Base-by-base conservation (phyloP, 192 early-diverging fungal genomes). In the Coemansia sp. region DNA sequence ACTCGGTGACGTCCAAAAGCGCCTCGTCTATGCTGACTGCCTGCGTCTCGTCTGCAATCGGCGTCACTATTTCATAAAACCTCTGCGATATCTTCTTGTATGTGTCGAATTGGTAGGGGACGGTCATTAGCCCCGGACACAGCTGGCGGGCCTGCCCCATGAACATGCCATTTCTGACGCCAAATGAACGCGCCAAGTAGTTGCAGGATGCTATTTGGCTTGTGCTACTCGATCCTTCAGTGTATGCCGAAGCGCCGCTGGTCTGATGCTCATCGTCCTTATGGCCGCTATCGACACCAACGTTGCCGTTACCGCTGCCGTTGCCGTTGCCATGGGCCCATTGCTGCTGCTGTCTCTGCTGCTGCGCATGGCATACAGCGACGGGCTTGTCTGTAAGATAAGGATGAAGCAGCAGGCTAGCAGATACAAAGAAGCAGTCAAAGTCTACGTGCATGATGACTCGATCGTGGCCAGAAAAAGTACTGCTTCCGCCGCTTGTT, bases 371-470 rank as follows among this genome's bases (percentile, higher is more conserved):
- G 22, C 86, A 88, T 0, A 91, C 82, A 4, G 81, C 90, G 10
- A 94, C 89, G 0, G 95, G 93, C 27, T 62, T 75, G 35, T 83
- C 70, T 18, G 53, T 64, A 20, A 94, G 68, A 47, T 87, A 70
- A 0, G 93, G 95, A 9, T 87, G 74, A 0, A 83, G 82, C 48
- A 84, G 79, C 29, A 93, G 70, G 0, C 88, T 88, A 3, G 90
- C 92, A 0, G 93, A 91, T 0, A 88, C 93, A 77, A 97, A 97
- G 59, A 95, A 97, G 69, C 92, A 95, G 80, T 97, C 95, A 78
- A 97, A 90, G 58, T 95, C 95, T 6, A 93, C 83, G 69, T 97
- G 93, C 83, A 93, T 87, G 36, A 89, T 83, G 8, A 80, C 65
- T 5, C 71, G 61, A 53, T 27, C 10, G 32, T 51, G 3, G 47